Conservation (phyloP, 257 asterid species). For the Ligustrum vulgare region DNA sequence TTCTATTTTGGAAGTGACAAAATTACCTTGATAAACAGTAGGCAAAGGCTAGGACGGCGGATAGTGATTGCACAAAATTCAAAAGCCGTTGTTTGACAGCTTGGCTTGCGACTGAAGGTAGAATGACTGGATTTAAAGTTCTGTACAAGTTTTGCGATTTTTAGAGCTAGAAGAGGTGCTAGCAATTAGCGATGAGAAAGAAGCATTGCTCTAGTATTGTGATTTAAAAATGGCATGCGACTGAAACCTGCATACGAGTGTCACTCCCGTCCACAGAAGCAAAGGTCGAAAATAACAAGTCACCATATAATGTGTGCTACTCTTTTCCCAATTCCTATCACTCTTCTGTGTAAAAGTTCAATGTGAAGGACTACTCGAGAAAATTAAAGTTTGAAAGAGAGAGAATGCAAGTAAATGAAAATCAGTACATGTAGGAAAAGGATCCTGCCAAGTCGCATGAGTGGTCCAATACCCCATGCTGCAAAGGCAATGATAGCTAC, state of each 20-base stretch:
- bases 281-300: constrained; percentile 79
- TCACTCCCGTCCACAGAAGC: constrained; percentile 81
- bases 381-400: constrained; percentile 8
- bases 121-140: constrained; percentile 77
- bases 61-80: constrained; percentile 82
- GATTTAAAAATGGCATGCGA: not conserved
- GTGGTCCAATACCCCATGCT: constrained; percentile 86
- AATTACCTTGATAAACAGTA: constrained; percentile 83
- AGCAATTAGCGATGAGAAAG: constrained; percentile 24
- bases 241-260: constrained; percentile 77
- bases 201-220: constrained; percentile 11
- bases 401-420: constrained; percentile 10
- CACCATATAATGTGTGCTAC: constrained; percentile 63
- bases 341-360: constrained; percentile 53
- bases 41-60: constrained; percentile 88
- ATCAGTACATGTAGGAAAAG: constrained; percentile 57
- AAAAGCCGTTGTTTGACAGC: constrained; percentile 76
- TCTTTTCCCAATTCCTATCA: constrained; percentile 82
- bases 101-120: constrained; percentile 83
- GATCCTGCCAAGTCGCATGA: constrained; percentile 65
- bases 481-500: constrained; percentile 70
- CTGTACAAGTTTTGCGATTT: constrained; percentile 30
- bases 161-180: constrained; percentile 1
- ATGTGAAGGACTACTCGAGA: not conserved
- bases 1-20: constrained; percentile 7